Conservation (phyloP, 1,284 basidiomycete genomes). For the Cutaneotrichosporon arboriforme region DNA sequence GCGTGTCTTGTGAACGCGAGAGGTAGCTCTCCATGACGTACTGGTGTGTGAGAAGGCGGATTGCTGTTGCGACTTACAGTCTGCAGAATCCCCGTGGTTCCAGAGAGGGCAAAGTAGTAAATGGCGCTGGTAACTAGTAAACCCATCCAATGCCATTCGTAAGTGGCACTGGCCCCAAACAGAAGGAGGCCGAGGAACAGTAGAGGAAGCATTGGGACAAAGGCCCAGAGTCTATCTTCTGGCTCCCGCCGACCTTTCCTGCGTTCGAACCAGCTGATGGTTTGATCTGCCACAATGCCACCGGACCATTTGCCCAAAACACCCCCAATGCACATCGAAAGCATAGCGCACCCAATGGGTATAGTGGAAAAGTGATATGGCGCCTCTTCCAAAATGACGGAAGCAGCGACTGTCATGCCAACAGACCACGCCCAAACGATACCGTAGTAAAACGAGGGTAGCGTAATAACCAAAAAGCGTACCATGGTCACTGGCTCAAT, state of each 20-base stretch:
- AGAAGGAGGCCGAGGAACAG: slow-evolving; percentile 37
- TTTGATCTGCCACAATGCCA: slow-evolving; percentile 36
- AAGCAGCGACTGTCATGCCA: slow-evolving; percentile 39
- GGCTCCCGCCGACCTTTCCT: slow-evolving; percentile 37
- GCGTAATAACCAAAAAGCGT: slow-evolving; percentile 19
- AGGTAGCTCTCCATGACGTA: slow-evolving; percentile 45
- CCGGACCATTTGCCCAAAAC: slow-evolving; percentile 43
- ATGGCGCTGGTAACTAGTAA: background rate
- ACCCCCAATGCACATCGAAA: slow-evolving; percentile 40
- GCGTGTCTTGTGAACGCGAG: slow-evolving; percentile 34
- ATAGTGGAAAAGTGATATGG: slow-evolving; percentile 39
- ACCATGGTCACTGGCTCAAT: slow-evolving; percentile 32
- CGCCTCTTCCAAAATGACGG: slow-evolving; percentile 35
- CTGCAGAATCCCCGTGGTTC: background rate
- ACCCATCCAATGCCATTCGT: background rate
- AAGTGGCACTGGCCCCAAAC: background rate
- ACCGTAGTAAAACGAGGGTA: slow-evolving; percentile 42
- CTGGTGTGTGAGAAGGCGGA: background rate
- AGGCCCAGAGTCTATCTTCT: slow-evolving; percentile 44
- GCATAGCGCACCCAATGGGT: slow-evolving; percentile 35
- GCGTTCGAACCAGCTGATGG: slow-evolving; percentile 30
- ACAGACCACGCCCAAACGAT: slow-evolving; percentile 39
- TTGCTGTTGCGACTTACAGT: background rate
- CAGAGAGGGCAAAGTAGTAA: background rate
- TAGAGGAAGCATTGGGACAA: slow-evolving; percentile 20